These are phyloP conservation scores for Brassica cretica DNA, from an alignment of 345 rosid genomes.

Conservation along the genomic window DNA sequence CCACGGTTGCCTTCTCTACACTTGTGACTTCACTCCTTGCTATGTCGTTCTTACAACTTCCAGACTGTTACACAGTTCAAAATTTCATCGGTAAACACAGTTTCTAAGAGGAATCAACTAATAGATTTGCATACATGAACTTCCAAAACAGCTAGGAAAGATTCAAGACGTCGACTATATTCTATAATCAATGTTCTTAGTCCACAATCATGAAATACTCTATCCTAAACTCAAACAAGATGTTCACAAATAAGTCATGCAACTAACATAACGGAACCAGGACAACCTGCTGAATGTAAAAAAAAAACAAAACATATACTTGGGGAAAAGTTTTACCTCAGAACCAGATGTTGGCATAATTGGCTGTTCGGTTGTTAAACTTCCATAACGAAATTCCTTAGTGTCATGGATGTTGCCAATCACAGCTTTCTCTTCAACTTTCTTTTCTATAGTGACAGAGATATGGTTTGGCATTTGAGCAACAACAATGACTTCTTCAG, in stretches of 20 bases:
- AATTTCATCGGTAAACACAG: conserved; percentile 2
- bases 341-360: conserved; percentile 12
- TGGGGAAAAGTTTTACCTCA: conserved; percentile 22
- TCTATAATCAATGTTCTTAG: background rate
- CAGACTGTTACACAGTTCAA: conserved; percentile 44
- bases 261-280: background rate
- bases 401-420: conserved; percentile 20
- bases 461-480: conserved; percentile 19
- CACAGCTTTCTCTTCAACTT: conserved; percentile 10
- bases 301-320: background rate
- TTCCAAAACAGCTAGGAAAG: conserved; percentile 8
- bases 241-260: background rate
- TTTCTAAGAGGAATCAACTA: conserved; percentile 5
- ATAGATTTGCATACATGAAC: conserved; percentile 6
- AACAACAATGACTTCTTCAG: conserved; percentile 22
- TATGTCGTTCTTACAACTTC: conserved; percentile 27
- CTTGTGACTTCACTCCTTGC: conserved; percentile 16
- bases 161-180: background rate
- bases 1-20: conserved; percentile 24
- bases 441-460: conserved; percentile 12
- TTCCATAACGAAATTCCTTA: conserved; percentile 25
- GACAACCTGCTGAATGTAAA: conserved; percentile 14
- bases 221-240: conserved; percentile 10
- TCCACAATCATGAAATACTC: conserved; percentile 3
- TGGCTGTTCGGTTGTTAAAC: conserved; percentile 19